Percentiles rank a stretch among this genome's conserved stretches.
phyloP scores from a whole-genome alignment of 768 basidiomycete species.

The Calocybe cyanea region DNA sequence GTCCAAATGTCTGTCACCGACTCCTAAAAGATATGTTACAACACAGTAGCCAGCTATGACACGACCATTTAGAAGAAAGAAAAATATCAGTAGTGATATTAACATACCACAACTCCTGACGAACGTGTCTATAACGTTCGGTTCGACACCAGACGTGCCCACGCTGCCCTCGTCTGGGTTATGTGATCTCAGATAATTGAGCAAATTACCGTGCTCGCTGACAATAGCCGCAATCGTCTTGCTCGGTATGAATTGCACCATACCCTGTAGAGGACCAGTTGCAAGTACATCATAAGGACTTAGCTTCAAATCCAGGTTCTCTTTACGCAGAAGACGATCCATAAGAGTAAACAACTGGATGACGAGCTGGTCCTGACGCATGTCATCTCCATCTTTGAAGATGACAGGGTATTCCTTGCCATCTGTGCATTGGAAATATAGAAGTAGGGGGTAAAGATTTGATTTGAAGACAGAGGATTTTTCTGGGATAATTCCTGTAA shows the following conservation, averaged over 20 bases:
- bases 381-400: conserved; percentile 98
- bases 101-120: conserved; percentile 92
- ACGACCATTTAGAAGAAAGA: conserved; percentile 2
- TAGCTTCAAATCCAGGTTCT: conserved; percentile 90
- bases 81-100: neutral
- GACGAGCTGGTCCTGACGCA: conserved; percentile 97
- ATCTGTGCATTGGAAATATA: conserved; percentile 86
- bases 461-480: conserved; percentile 97
- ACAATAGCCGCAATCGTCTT: conserved; percentile 95
- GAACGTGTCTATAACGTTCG: conserved; percentile 92
- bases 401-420: conserved; percentile 90
- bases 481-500: conserved; percentile 86
- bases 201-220: conserved; percentile 82
- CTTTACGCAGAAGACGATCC: conserved; percentile 90
- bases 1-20: conserved; percentile 95
- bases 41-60: conserved; percentile 94
- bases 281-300: conserved; percentile 92
- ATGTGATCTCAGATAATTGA: conserved; percentile 83
- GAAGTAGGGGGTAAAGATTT: conserved; percentile 85
- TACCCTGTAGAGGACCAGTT: conserved; percentile 87
- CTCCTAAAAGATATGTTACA: conserved; percentile 92
- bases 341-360: conserved; percentile 98
- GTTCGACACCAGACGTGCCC: conserved; percentile 93
- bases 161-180: conserved; percentile 94
- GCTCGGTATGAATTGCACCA: conserved; percentile 95